phyloP scores from a whole-genome alignment of 352 stramenopile species.

The Peronospora destructor region DNA sequence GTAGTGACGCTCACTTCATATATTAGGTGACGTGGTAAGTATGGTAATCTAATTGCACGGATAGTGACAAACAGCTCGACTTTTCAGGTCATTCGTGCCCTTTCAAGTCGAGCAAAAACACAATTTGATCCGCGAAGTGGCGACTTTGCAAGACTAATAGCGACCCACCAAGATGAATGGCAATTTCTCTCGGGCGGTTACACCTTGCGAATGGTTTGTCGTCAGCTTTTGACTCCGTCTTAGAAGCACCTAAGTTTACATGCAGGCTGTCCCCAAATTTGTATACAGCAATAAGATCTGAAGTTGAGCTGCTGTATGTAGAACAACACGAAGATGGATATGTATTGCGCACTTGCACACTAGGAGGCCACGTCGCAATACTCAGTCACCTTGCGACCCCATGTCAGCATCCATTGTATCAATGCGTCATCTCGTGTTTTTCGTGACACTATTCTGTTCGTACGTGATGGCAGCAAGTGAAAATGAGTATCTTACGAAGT shows the following conservation, averaged over 20 bases:
- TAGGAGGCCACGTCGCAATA: background rate
- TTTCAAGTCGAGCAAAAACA: background rate
- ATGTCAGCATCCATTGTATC: background rate
- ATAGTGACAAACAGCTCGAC: background rate
- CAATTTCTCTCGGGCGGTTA: background rate
- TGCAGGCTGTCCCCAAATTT: background rate
- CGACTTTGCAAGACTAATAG: background rate
- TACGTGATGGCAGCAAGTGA: background rate
- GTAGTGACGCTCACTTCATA: too few relatives aligned
- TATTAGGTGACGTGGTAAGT: too few relatives aligned
- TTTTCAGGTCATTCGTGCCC: background rate
- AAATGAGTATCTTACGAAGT: slow-evolving; percentile 39
- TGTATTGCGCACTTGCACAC: background rate
- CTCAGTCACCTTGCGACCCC: background rate
- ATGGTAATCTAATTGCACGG: background rate
- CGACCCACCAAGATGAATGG: background rate
- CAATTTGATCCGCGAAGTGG: background rate
- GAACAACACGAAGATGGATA: background rate
- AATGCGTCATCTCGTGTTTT: background rate
- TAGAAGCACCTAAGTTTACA: background rate
- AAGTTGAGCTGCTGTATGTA: background rate
- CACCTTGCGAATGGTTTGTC: background rate
- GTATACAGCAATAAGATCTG: background rate
- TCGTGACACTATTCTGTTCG: background rate
- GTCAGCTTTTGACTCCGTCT: background rate